These are phyloP conservation scores for Polyporus arcularius DNA, from an alignment of 768 basidiomycete species.

Conservation along the genomic window DNA sequence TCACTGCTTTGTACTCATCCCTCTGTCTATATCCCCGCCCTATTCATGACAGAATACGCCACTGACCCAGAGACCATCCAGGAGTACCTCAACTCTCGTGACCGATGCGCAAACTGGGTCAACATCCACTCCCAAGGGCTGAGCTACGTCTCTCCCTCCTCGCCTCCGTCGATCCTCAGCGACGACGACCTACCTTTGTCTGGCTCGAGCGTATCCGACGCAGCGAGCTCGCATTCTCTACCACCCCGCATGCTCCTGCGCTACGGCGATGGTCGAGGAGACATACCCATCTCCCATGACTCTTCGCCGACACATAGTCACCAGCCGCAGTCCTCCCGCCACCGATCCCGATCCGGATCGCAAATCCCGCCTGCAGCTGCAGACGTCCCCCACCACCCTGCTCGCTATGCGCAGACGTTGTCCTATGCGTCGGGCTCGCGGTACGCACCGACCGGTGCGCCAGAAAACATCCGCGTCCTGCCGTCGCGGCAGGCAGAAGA, in stretches of 20 bases:
- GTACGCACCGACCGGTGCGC: conserved; percentile 21
- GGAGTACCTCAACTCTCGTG: conserved; percentile 57
- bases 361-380: conserved; percentile 12
- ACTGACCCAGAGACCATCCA: conserved; percentile 58
- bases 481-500: conserved; percentile 29
- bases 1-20: conserved; percentile 18
- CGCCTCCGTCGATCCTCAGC: conserved; percentile 25
- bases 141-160: conserved; percentile 19
- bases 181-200: conserved; percentile 35
- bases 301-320: conserved; percentile 4
- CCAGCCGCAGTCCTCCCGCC: conserved; percentile 13
- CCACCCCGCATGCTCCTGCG: conserved; percentile 76
- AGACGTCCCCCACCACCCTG: conserved; percentile 1
- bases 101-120: conserved; percentile 70
- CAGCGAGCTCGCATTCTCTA: conserved; percentile 43
- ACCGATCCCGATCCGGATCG: conserved; percentile 20
- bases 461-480: conserved; percentile 32
- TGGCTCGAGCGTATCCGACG: conserved; percentile 41
- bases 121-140: conserved; percentile 35
- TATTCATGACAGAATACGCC: conserved; percentile 64
- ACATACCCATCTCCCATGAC: conserved; percentile 59
- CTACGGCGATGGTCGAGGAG: conserved; percentile 63
- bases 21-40: conserved; percentile 11
- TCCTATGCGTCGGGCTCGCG: conserved; percentile 27
- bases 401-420: conserved; percentile 27